Percentiles rank a stretch among this genome's conserved stretches.
Evolutionary conservation across 2,329 filamentous ascomycete genomes (phyloP).

Genomic region (Aspergillus felis): DNA sequence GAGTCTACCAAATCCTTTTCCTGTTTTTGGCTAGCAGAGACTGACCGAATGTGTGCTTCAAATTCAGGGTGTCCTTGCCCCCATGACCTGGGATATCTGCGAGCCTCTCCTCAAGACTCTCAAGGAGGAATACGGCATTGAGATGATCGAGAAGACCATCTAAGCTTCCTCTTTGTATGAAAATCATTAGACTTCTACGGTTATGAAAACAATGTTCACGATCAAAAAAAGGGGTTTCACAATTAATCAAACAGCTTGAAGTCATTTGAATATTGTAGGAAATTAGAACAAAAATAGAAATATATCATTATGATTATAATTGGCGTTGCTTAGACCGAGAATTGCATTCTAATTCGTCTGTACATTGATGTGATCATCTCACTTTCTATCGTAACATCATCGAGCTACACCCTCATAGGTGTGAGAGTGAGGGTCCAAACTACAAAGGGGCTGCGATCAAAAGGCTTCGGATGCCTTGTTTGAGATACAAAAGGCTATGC

Average conservation of each 20-base stretch:
- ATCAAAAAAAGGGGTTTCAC: not conserved
- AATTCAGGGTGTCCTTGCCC: slow-evolving; percentile 64
- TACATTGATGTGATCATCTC: slow-evolving; percentile 14
- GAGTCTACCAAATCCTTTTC: slow-evolving; percentile 5
- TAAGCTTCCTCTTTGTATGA: slow-evolving; percentile 17
- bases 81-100: slow-evolving; percentile 68
- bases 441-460: not conserved
- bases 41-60: not conserved
- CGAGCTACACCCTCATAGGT: slow-evolving; percentile 8
- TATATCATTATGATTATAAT: not conserved
- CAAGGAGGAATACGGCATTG: slow-evolving; percentile 71
- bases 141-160: slow-evolving; percentile 64
- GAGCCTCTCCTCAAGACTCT: slow-evolving; percentile 72
- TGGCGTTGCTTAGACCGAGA: not conserved
- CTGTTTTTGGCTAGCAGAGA: not conserved
- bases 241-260: too few relatives aligned
- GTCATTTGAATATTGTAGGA: slow-evolving; percentile 5
- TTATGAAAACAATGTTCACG: slow-evolving; percentile 2
- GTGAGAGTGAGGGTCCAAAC: not conserved
- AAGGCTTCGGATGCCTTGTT: slow-evolving; percentile 2
- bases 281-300: not conserved
- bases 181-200: not conserved
- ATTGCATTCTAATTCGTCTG: not conserved
- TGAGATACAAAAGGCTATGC: slow-evolving; percentile 4
- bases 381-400: slow-evolving; percentile 23